A percentile compares a stretch with the other conserved stretches of the same genome.
Evolutionary conservation across 768 basidiomycete species (phyloP).

Genomic region (Nidularia sp.): DNA sequence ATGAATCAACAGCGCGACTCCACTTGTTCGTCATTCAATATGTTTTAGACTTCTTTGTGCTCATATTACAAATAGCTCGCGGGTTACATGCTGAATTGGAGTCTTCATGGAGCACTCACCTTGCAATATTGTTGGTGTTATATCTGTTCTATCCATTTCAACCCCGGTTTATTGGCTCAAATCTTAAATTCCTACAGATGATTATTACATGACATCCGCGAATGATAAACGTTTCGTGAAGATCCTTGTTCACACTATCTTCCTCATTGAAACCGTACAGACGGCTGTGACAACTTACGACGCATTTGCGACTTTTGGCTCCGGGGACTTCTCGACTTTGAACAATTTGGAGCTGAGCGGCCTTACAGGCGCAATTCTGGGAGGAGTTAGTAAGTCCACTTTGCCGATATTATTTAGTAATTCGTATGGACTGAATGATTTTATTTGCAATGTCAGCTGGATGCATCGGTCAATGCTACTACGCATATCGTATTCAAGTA

Average conservation of each 20-base stretch:
- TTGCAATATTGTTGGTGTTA: not conserved
- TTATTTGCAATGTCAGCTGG: not conserved
- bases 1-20: not conserved
- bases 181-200: not conserved
- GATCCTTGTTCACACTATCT: not conserved
- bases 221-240: not conserved
- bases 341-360: not conserved
- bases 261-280: not conserved
- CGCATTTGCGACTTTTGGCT: not conserved
- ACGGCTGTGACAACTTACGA: not conserved
- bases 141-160: not conserved
- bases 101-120: not conserved
- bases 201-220: not conserved
- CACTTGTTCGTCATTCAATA: too few relatives aligned
- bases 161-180: not conserved
- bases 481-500: not conserved
- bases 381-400: not conserved
- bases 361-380: not conserved
- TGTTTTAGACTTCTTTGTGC: too few relatives aligned
- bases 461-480: not conserved
- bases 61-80: too few relatives aligned
- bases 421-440: not conserved
- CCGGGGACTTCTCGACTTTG: not conserved
- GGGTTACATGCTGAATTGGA: not conserved
- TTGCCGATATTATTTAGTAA: not conserved